phyloP scores from a whole-genome alignment of 2,329 filamentous ascomycete species.

The Trichoderma sp. region DNA sequence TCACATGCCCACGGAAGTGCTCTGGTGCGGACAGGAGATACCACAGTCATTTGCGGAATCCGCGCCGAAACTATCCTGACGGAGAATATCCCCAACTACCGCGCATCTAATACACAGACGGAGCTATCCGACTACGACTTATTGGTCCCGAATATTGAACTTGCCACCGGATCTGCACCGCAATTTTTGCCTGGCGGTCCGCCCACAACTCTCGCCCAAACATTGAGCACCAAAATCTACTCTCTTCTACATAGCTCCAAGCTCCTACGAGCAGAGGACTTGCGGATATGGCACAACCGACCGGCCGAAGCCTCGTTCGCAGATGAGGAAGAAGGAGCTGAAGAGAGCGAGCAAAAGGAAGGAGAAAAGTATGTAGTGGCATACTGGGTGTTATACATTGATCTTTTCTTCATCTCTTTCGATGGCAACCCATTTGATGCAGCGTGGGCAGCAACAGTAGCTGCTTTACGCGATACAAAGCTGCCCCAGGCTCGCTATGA shows the following conservation, averaged over 20 bases:
- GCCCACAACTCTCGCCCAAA: conserved; percentile 78
- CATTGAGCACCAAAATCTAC: conserved; percentile 77
- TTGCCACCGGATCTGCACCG: conserved; percentile 87
- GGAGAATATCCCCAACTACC: conserved; percentile 69
- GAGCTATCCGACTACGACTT: conserved; percentile 67
- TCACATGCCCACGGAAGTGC: conserved; percentile 89
- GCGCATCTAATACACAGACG: conserved; percentile 45
- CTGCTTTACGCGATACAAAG: conserved; percentile 75
- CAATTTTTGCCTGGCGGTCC: conserved; percentile 82
- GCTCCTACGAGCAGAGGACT: conserved; percentile 65
- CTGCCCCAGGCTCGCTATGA: conserved; percentile 84
- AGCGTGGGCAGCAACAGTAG: conserved; percentile 81
- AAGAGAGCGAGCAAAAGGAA: conserved; percentile 38
- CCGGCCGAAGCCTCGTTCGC: conserved; percentile 51
- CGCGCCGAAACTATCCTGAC: conserved; percentile 81
- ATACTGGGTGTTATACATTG: conserved; percentile 94
- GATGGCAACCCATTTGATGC: conserved; percentile 92
- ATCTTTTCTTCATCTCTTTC: conserved; percentile 90
- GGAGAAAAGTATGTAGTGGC: conserved; percentile 64
- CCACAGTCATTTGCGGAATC: conserved; percentile 91
- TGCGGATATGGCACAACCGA: conserved; percentile 71
- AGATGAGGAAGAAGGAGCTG: conserved; percentile 47
- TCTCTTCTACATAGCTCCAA: conserved; percentile 72
- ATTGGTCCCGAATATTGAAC: conserved; percentile 89
- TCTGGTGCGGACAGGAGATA: conserved; percentile 84